Evolutionary conservation across 192 early-diverging fungal genomes (phyloP), one percentile per base, ranked within the genome.

Genomic region (Mortierella alpina): DNA sequence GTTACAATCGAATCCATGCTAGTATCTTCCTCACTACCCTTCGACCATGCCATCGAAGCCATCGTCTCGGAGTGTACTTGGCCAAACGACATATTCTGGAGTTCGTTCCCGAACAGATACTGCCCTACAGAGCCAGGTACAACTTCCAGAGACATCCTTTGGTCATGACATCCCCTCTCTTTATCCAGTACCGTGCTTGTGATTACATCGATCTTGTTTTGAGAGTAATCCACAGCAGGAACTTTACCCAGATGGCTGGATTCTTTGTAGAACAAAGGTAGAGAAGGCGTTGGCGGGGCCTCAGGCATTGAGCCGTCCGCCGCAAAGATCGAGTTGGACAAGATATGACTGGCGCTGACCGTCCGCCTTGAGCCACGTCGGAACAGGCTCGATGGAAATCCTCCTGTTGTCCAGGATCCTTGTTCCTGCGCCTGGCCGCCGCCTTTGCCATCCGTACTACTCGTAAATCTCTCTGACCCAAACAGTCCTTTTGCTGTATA

Each of bases 341-440:
- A 72, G n/a, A 80, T 80, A 42, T 80, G 65, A 22, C 77, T 80
- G 0, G 66, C 77, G 55, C 77, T 80, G 13, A 80, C 49, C 0
- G 65, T 80, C 39, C 77, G 52, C 51, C 69, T 50, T 45, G 76
- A 79, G 10, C 52, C 41, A 40, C 68, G 20, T 46, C 54, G 59
- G 42, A 59, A 45, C 1, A 61, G 42, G 4, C n/a, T 41, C 4
- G 76, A 79, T 17, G 57, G 62, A 17, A 70, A 62, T 14, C 50
- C 47, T 45, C n/a, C 44, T 7, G n/a, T 18, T 9, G 31, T 53
- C 7, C 31, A 6, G 18, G 6, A 48, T 9, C 61, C 48, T 20
- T 56, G 41, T 55, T 11, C 54, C 5, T 47, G 53, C 4, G 12
- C 10, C 40, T 66, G 50, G 17, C 23, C n/a, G 4, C 63, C 63